Conservation (phyloP, 805 yeast genomes). For the Cyberlindnera maclurae region DNA sequence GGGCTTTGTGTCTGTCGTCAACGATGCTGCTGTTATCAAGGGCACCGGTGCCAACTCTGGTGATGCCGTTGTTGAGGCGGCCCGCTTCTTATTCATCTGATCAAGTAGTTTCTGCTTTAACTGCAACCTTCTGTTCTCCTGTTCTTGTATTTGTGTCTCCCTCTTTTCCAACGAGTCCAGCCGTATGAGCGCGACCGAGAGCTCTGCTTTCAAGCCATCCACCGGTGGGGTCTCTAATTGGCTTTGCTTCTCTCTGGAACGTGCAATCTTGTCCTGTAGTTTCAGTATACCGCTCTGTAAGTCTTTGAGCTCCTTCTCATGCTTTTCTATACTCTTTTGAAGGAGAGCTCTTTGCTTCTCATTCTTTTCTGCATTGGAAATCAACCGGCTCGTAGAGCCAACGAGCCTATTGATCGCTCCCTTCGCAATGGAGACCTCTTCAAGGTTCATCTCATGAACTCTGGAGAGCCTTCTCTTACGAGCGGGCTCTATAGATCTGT, state of each 20-base stretch:
- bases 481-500: not conserved
- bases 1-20: conserved; percentile 19
- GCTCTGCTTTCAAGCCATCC: conserved; percentile 5
- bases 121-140: conserved; percentile 5
- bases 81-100: conserved; percentile 4
- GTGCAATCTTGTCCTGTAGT: no score
- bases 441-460: conserved; percentile 1
- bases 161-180: conserved; percentile 12
- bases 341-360: not conserved
- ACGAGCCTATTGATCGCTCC: not conserved
- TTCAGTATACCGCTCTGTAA: not conserved
- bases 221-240: not conserved
- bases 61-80: not conserved
- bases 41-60: not conserved
- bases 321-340: not conserved
- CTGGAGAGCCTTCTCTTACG: conserved; percentile 6
- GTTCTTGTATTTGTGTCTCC: conserved; percentile 6
- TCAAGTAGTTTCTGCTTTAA: conserved; percentile 8
- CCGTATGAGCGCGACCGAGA: conserved; percentile 8
- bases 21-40: conserved; percentile 9
- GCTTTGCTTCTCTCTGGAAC: no score
- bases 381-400: not conserved
- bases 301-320: not conserved
- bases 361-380: not conserved
- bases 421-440: conserved; percentile 3